Conservation (phyloP, 495 filamentous ascomycete genomes). For the Staphylotrichum tortipilum region DNA sequence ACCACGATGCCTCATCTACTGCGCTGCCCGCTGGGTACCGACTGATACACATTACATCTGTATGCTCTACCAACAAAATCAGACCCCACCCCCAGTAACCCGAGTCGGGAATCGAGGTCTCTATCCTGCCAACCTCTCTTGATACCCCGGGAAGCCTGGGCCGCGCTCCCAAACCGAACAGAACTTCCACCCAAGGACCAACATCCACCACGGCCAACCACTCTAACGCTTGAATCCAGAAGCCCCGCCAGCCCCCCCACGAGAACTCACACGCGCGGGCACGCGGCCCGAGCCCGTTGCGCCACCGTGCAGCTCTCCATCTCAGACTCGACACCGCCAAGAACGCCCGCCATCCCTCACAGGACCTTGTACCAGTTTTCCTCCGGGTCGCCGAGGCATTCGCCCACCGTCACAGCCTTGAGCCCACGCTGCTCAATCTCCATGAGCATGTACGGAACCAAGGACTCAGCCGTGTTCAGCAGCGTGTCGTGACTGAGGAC, state of each 20-base stretch:
- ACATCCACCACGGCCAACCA: neutral
- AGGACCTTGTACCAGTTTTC: conserved; percentile 51
- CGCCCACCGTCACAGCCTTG: conserved; percentile 46
- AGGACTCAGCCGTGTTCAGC: conserved; percentile 22
- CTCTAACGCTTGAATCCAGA: neutral
- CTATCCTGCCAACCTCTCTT: neutral
- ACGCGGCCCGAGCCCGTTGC: too few relatives aligned
- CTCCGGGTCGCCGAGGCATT: conserved; percentile 50
- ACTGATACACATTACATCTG: neutral
- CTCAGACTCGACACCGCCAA: too few relatives aligned
- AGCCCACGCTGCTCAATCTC: conserved; percentile 19
- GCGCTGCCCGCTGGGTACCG: neutral
- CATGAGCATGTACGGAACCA: conserved; percentile 28
- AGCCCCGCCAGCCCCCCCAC: neutral
- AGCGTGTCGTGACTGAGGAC: conserved; percentile 35
- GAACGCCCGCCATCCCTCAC: neutral
- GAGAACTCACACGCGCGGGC: neutral
- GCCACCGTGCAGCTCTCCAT: too few relatives aligned
- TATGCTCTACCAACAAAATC: neutral
- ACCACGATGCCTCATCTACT: neutral
- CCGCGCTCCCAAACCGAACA: neutral
- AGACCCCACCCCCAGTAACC: too few relatives aligned
- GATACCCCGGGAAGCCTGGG: neutral
- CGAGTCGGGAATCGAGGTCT: too few relatives aligned
- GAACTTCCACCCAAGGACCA: neutral